Evolutionary conservation across 805 yeast genomes (phyloP).

Genomic region (Sugiyamaella qingdaonensis): DNA sequence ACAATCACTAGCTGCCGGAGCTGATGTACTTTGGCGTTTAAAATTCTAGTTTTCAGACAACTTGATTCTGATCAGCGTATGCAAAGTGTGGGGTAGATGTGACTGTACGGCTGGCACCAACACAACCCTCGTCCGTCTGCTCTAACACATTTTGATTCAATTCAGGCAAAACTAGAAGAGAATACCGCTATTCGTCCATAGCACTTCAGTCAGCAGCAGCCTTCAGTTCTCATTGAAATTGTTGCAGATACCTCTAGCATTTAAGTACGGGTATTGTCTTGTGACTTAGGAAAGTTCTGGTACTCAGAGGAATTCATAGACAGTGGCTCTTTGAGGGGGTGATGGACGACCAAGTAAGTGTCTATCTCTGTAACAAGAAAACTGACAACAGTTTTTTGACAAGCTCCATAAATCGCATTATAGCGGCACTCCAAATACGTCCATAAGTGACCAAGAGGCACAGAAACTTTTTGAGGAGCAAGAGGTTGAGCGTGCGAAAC

Average conservation of each 20-base stretch:
- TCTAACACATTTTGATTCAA: no score
- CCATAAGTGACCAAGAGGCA: conserved; percentile 1
- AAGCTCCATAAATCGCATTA: conserved; percentile 18
- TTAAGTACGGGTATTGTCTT: no score
- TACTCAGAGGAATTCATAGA: no score
- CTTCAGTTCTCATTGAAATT: no score
- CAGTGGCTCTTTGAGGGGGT: neutral
- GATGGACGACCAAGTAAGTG: conserved; percentile 1
- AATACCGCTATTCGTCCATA: no score
- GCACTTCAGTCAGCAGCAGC: no score
- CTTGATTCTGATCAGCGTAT: neutral
- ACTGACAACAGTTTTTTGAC: conserved; percentile 16
- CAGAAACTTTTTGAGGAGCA: neutral
- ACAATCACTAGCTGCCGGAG: no score
- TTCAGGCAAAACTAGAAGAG: no score
- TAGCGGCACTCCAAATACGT: neutral
- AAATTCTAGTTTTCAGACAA: no score
- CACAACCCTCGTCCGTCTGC: neutral
- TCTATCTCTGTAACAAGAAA: neutral
- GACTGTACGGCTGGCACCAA: neutral
- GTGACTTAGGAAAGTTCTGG: no score
- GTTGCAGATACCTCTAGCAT: no score
- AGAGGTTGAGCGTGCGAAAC: conserved; percentile 11
- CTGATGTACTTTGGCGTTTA: no score
- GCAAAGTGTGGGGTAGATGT: neutral